Evolutionary conservation across 352 stramenopile species (phyloP).

Genomic region (Phytophthora nicotianae): DNA sequence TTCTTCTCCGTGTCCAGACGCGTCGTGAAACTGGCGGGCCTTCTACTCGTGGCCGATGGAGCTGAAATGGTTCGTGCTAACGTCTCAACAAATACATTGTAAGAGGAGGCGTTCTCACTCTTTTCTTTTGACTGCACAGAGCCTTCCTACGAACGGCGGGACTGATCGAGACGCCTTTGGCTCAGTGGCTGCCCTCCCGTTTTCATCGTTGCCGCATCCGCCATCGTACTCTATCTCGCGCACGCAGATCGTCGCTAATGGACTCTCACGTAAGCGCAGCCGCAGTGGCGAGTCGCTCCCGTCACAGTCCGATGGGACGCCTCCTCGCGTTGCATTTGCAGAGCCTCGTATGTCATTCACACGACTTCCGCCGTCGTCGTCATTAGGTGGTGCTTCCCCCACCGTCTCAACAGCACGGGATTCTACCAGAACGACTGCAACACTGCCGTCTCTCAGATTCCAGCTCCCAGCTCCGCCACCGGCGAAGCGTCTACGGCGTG

Average conservation of each 20-base stretch:
- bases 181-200: conserved; percentile 15
- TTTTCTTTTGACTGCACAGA: conserved; percentile 19
- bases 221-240: conserved; percentile 31
- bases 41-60: conserved; percentile 47
- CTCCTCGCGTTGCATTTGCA: not conserved
- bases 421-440: not conserved
- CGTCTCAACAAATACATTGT: not conserved
- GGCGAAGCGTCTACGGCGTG: conserved; percentile 40
- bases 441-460: conserved; percentile 16
- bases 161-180: conserved; percentile 39
- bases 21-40: conserved; percentile 53
- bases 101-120: conserved; percentile 2
- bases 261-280: conserved; percentile 25
- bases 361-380: not conserved
- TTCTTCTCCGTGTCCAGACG: conserved; percentile 19
- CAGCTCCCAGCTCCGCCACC: conserved; percentile 16
- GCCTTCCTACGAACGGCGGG: conserved; percentile 40
- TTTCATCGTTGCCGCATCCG: conserved; percentile 17
- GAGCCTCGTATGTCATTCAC: conserved; percentile 1
- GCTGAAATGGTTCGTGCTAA: conserved; percentile 46
- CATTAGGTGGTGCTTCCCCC: not conserved
- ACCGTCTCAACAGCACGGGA: not conserved
- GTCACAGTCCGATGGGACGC: not conserved
- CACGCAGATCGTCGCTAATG: conserved; percentile 25
- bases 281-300: conserved; percentile 18